These are phyloP conservation scores for Ploettnerulaceae sp. DNA, from an alignment of 2,329 filamentous ascomycete species.

Conservation along the genomic window DNA sequence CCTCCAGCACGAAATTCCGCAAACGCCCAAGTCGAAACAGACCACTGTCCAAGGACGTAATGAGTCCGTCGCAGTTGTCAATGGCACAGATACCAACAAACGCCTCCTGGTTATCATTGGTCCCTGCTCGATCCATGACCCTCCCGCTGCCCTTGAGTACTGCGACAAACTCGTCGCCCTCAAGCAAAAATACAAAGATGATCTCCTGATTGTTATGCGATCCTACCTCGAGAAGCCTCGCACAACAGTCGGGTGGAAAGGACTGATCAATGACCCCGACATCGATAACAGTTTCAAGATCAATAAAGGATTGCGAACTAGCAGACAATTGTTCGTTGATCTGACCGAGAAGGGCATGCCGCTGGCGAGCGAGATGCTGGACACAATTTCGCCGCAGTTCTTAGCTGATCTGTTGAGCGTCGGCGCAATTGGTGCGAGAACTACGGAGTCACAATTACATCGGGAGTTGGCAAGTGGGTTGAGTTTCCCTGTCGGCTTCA, in stretches of 20 bases:
- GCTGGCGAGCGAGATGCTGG: constrained; percentile 94
- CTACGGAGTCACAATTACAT: constrained; percentile 93
- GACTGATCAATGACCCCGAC: constrained; percentile 95
- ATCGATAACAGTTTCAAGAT: constrained; percentile 99
- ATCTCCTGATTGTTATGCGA: constrained; percentile 94
- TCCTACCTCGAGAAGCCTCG: constrained; percentile 98
- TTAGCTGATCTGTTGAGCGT: constrained; percentile 86
- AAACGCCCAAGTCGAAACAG: constrained; percentile 38
- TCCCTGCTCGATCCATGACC: constrained; percentile 96
- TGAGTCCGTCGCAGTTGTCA: constrained; percentile 64
- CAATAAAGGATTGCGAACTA: constrained; percentile 88
- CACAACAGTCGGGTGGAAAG: constrained; percentile 98
- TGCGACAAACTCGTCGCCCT: constrained; percentile 75
- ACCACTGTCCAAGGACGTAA: constrained; percentile 59
- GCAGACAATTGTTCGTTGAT: constrained; percentile 88
- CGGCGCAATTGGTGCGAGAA: constrained; percentile 91
- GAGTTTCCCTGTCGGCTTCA: constrained; percentile 98
- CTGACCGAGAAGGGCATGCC: constrained; percentile 91
- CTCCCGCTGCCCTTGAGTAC: constrained; percentile 84
- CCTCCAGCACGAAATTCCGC: constrained; percentile 85
- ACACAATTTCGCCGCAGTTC: constrained; percentile 97
- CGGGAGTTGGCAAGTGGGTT: constrained; percentile 89
- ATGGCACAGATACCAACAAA: constrained; percentile 55
- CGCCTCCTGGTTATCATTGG: constrained; percentile 77
- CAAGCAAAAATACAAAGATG: constrained; percentile 82